Evolutionary conservation across 352 stramenopile species (phyloP).

Genomic region (Phytophthora pseudosyringae): DNA sequence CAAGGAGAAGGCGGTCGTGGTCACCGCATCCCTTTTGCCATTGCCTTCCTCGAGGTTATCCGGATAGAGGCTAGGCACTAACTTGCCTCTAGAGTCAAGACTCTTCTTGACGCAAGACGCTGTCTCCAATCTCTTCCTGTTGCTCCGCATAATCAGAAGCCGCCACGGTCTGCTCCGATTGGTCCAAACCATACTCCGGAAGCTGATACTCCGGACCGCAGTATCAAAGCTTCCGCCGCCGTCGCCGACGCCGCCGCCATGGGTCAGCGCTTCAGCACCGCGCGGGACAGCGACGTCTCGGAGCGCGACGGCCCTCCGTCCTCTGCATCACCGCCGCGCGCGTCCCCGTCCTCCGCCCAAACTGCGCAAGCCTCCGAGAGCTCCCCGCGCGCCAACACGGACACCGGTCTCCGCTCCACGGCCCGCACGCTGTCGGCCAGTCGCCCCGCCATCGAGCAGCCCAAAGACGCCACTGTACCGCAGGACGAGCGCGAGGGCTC

Average conservation of each 20-base stretch:
- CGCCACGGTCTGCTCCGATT: neutral
- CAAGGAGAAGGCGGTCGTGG: no score
- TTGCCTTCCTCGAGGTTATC: no score
- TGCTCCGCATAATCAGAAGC: neutral
- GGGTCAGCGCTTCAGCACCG: conserved; percentile 42
- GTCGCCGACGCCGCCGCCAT: conserved; percentile 14
- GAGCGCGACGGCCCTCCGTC: neutral
- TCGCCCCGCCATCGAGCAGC: conserved; percentile 14
- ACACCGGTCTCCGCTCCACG: neutral
- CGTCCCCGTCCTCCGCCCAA: neutral
- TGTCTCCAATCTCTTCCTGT: no score
- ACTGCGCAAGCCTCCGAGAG: neutral
- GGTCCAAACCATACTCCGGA: neutral
- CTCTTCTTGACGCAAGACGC: no score
- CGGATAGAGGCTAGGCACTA: no score
- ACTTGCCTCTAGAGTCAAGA: no score
- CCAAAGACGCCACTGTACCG: neutral
- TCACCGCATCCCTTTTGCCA: no score
- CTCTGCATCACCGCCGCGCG: neutral
- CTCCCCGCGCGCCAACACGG: neutral
- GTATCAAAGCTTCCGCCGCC: no score
- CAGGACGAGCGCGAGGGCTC: conserved; percentile 20
- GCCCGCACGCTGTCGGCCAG: conserved; percentile 7
- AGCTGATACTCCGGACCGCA: no score
- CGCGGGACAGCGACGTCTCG: conserved; percentile 34